Percentiles rank a stretch among this genome's conserved stretches.
These are phyloP conservation scores for Schwanniomyces vanrijiae DNA, from an alignment of 805 yeast species.

Conservation along the genomic window DNA sequence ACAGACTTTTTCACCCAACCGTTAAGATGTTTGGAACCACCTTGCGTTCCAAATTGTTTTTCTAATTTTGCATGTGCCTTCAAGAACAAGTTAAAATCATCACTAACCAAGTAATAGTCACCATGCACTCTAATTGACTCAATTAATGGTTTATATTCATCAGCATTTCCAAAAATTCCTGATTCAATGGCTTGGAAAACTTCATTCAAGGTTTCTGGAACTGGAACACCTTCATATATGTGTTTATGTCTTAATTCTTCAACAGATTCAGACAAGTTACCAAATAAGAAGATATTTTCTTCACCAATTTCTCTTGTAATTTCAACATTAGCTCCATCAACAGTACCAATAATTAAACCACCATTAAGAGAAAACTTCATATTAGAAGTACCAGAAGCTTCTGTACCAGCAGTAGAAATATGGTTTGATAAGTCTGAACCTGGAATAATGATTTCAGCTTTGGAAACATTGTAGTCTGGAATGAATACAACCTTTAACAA, in stretches of 20 bases:
- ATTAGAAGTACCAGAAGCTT: conserved; percentile 93
- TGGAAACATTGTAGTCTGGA: conserved; percentile 92
- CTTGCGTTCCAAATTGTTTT: conserved; percentile 55
- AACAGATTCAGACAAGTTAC: conserved; percentile 86
- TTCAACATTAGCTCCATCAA: conserved; percentile 96
- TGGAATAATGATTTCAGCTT: conserved; percentile 88
- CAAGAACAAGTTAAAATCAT: conserved; percentile 85
- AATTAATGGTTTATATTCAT: conserved; percentile 65
- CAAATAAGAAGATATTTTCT: conserved; percentile 88
- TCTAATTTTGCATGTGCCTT: conserved; percentile 81
- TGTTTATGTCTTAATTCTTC: conserved; percentile 82
- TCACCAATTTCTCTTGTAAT: conserved; percentile 92
- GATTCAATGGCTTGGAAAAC: conserved; percentile 68
- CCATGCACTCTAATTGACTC: conserved; percentile 73
- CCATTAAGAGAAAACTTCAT: conserved; percentile 95
- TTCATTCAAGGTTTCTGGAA: conserved; percentile 58
- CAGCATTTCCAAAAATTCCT: conserved; percentile 71
- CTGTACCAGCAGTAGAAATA: conserved; percentile 96
- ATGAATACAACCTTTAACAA: conserved; percentile 82
- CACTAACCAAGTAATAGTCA: conserved; percentile 83
- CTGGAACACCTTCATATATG: conserved; percentile 53
- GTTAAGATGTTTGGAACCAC: conserved; percentile 52
- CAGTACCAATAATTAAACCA: conserved; percentile 92
- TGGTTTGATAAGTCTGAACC: conserved; percentile 91
- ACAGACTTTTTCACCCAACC: conserved; percentile 79